These are phyloP conservation scores for Dactylorhiza incarnata DNA, from an alignment of 106 monocot genomes.

Conservation along the genomic window DNA sequence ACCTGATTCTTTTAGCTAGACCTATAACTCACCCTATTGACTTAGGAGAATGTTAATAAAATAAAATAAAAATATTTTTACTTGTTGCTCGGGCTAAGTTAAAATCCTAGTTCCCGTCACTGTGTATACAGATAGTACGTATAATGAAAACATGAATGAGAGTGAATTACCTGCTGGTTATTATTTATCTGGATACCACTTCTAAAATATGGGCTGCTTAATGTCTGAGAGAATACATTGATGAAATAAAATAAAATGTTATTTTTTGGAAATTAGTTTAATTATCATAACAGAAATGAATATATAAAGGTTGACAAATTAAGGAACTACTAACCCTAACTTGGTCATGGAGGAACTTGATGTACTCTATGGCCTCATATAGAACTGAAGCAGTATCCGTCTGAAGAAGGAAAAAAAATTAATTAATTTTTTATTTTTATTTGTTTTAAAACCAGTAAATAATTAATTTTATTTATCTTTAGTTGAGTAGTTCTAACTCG, in stretches of 20 bases:
- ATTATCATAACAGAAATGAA: background rate
- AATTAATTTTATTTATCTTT: too few species aligned
- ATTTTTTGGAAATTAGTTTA: background rate
- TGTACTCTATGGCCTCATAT: conserved; percentile 20
- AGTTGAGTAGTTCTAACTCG: background rate
- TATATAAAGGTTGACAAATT: background rate
- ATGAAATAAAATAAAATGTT: background rate
- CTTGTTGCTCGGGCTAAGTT: too few species aligned
- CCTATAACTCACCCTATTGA: conserved; percentile 4
- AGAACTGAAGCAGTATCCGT: conserved; percentile 26
- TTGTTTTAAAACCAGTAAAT: too few species aligned
- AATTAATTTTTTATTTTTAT: too few species aligned
- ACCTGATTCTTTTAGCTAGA: too few species aligned
- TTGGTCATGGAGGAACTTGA: conserved; percentile 24
- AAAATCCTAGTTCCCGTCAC: too few species aligned
- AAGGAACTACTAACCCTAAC: conserved; percentile 10
- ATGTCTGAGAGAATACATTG: background rate
- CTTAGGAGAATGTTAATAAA: conserved; percentile 5
- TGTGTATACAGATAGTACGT: background rate
- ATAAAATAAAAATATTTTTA: too few species aligned
- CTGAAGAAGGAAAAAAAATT: background rate
- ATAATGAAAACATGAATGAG: background rate
- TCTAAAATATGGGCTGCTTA: conserved; percentile 4
- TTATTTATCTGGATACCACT: background rate
- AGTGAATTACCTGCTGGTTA: background rate